Percentiles rank a stretch among this genome's conserved stretches.
phyloP scores from a whole-genome alignment of 176 grass and related monocot species.

The Eragrostis nindensis region DNA sequence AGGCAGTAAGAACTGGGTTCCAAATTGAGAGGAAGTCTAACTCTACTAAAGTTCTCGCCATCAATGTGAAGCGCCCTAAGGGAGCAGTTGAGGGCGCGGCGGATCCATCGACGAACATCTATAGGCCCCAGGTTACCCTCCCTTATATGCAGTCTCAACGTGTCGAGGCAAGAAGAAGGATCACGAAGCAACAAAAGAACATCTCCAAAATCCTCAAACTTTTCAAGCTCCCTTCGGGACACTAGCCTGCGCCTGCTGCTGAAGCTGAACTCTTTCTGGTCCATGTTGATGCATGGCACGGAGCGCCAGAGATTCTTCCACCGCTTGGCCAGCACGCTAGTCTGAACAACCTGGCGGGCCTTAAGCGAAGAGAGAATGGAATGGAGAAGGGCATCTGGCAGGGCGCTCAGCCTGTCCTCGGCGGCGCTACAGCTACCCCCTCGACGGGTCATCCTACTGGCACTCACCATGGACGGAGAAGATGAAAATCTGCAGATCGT shows the following conservation, averaged over 20 bases:
- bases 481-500: background rate
- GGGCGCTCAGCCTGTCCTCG: background rate
- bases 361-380: background rate
- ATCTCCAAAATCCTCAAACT: background rate
- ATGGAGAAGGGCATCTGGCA: background rate
- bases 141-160: background rate
- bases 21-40: background rate
- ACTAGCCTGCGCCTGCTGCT: background rate
- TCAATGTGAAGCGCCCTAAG: background rate
- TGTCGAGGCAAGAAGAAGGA: background rate
- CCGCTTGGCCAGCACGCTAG: background rate
- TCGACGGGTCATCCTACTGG: background rate
- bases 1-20: background rate
- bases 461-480: background rate
- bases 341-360: background rate
- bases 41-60: background rate
- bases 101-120: background rate
- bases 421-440: background rate
- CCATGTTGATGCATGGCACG: background rate
- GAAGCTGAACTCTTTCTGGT: background rate
- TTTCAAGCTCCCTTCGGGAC: background rate
- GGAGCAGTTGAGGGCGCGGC: background rate
- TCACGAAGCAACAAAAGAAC: background rate
- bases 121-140: background rate
- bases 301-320: background rate